These are phyloP conservation scores for Exophiala oligosperma DNA, from an alignment of 2,329 filamentous ascomycete species.

Conservation along the genomic window DNA sequence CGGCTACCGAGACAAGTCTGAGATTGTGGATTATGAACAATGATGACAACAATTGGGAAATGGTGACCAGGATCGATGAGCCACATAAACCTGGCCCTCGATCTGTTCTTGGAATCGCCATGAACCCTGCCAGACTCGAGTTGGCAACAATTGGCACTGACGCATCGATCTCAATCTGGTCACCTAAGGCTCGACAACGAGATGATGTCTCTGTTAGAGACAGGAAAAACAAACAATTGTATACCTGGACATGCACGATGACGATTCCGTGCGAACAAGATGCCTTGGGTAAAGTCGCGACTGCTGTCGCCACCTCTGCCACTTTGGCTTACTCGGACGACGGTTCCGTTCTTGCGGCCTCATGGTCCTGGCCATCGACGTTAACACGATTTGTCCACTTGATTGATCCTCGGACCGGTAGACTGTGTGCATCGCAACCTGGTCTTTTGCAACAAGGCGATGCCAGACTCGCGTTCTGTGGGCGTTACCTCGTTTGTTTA, in stretches of 20 bases:
- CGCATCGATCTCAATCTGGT: conserved; percentile 76
- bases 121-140: conserved; percentile 66
- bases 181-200: conserved; percentile 66
- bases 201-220: conserved; percentile 56
- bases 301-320: conserved; percentile 45
- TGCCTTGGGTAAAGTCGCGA: conserved; percentile 29
- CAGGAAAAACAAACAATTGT: conserved; percentile 57
- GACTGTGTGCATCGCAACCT: conserved; percentile 65
- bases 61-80: conserved; percentile 79
- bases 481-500: conserved; percentile 72
- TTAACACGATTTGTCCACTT: conserved; percentile 67
- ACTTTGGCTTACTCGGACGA: conserved; percentile 78
- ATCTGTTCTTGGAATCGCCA: conserved; percentile 69
- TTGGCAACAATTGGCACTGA: conserved; percentile 89
- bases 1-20: conserved; percentile 66
- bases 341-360: conserved; percentile 71
- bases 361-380: conserved; percentile 51
- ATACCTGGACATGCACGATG: conserved; percentile 73
- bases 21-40: conserved; percentile 82
- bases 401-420: conserved; percentile 70
- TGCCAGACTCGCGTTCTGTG: conserved; percentile 69
- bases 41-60: conserved; percentile 59
- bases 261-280: conserved; percentile 39
- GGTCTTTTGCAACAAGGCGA: conserved; percentile 67
- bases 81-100: conserved; percentile 66